phyloP scores from a whole-genome alignment of 306 rosid genomes.

The Astragalus glycyphyllos region DNA sequence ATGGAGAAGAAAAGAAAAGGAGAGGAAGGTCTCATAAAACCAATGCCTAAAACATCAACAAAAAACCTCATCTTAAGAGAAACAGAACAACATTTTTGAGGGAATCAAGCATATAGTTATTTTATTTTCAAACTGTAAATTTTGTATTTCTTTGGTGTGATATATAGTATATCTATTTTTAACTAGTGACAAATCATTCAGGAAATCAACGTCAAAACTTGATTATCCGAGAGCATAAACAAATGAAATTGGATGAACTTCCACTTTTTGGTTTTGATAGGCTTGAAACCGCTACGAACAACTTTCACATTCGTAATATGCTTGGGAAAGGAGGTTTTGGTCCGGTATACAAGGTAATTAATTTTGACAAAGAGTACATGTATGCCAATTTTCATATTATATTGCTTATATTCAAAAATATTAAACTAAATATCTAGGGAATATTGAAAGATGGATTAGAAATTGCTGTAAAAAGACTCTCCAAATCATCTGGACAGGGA shows the following conservation, averaged over 20 bases:
- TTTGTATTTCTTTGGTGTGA: too few species aligned
- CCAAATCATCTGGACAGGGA: too few species aligned
- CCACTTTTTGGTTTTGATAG: too few species aligned
- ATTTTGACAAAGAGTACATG: not conserved
- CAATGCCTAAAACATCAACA: too few species aligned
- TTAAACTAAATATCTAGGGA: conserved; percentile 34
- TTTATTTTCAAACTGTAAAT: too few species aligned
- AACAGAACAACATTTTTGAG: too few species aligned
- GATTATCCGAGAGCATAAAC: not conserved
- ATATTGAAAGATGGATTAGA: conserved; percentile 45
- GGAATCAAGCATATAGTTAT: too few species aligned
- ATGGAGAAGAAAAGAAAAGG: too few species aligned
- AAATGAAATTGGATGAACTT: conserved; percentile 38
- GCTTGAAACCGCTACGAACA: conserved; percentile 38
- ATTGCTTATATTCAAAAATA: too few species aligned
- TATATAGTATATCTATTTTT: not conserved
- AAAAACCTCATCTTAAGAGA: too few species aligned
- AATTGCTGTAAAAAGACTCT: conserved; percentile 5
- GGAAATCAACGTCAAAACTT: conserved; percentile 17
- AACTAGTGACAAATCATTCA: conserved; percentile 19
- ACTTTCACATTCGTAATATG: conserved; percentile 32
- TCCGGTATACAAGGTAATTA: conserved; percentile 43
- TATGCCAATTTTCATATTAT: too few species aligned
- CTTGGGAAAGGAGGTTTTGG: conserved; percentile 53
- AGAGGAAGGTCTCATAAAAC: too few species aligned